Percentiles rank a stretch among this genome's conserved stretches.
phyloP scores from a whole-genome alignment of 1,284 basidiomycete genomes.

The Veloboletus limbatus region DNA sequence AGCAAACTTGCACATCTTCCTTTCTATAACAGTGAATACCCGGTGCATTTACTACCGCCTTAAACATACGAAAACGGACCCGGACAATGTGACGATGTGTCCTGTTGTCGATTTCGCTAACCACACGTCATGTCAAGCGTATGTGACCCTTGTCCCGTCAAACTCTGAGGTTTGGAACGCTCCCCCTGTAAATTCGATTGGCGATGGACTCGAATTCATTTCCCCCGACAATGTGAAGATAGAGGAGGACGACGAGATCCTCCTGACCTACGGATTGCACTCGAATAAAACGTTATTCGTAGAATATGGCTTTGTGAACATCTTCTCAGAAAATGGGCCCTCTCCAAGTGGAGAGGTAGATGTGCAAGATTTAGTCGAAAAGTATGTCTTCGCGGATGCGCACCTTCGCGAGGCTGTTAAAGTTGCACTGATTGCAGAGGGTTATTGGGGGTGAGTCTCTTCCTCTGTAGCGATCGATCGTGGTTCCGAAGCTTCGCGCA shows the following conservation, averaged over 20 bases:
- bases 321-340: slow-evolving; percentile 26
- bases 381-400: slow-evolving; percentile 43
- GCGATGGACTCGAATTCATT: slow-evolving; percentile 52
- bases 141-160: slow-evolving; percentile 43
- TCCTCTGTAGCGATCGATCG: not conserved
- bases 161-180: slow-evolving; percentile 38
- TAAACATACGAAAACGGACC: slow-evolving; percentile 48
- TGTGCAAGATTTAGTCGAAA: slow-evolving; percentile 55
- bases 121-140: slow-evolving; percentile 47
- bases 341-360: slow-evolving; percentile 55
- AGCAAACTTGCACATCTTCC: slow-evolving; percentile 11
- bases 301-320: slow-evolving; percentile 81
- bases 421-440: slow-evolving; percentile 50
- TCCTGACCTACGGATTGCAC: slow-evolving; percentile 75
- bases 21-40: slow-evolving; percentile 70
- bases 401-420: slow-evolving; percentile 44
- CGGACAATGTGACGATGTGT: slow-evolving; percentile 79
- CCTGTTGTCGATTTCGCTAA: slow-evolving; percentile 88
- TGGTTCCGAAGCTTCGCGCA: slow-evolving; percentile 4
- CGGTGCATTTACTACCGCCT: slow-evolving; percentile 78
- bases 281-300: slow-evolving; percentile 70
- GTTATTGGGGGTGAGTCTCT: slow-evolving; percentile 71
- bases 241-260: slow-evolving; percentile 58
- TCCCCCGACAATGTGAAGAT: slow-evolving; percentile 46
- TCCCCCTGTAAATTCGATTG: slow-evolving; percentile 37